Evolutionary conservation across 192 early-diverging fungal genomes (phyloP).

Genomic region (Coemansia sp.): DNA sequence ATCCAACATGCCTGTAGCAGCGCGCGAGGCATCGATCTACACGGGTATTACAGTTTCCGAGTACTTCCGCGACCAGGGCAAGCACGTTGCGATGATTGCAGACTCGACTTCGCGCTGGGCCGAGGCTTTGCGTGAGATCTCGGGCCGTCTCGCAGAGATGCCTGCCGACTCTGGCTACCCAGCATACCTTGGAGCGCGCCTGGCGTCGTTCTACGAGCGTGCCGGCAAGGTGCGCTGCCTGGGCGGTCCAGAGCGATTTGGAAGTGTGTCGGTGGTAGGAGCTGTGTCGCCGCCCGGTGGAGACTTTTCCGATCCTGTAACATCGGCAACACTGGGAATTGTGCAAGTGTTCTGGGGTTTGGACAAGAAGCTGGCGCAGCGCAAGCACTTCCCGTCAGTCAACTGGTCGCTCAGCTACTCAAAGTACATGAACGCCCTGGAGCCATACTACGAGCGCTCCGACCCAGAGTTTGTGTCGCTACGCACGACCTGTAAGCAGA

Average conservation of each 20-base stretch:
- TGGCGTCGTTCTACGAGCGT: constrained; percentile 99
- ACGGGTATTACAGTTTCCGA: constrained; percentile 99
- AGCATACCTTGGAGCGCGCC: constrained; percentile 95
- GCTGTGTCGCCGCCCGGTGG: constrained; percentile 99
- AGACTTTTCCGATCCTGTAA: constrained; percentile 99
- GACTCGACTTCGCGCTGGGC: constrained; percentile 99
- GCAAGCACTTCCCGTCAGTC: constrained; percentile 99
- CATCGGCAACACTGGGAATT: constrained; percentile 93
- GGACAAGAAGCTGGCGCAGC: constrained; percentile 99
- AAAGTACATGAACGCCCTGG: constrained; percentile 97
- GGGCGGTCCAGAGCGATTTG: constrained; percentile 89
- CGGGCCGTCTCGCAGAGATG: constrained; percentile 99
- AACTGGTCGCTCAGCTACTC: constrained; percentile 98
- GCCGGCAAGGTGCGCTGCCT: constrained; percentile 97
- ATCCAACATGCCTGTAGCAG: constrained; percentile 99
- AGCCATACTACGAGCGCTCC: constrained; percentile 89
- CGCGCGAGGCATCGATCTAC: constrained; percentile 99
- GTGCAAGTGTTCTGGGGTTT: constrained; percentile 99
- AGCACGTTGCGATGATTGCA: constrained; percentile 99
- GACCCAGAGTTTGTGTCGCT: constrained; percentile 93
- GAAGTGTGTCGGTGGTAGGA: constrained; percentile 95
- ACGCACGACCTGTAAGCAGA: constrained; percentile 94
- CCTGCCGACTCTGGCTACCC: constrained; percentile 98
- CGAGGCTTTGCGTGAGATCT: constrained; percentile 99
- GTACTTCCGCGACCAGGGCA: constrained; percentile 99